Conservation (phyloP, 2,329 filamentous ascomycete species). For the Rugonectria rugulosa region DNA sequence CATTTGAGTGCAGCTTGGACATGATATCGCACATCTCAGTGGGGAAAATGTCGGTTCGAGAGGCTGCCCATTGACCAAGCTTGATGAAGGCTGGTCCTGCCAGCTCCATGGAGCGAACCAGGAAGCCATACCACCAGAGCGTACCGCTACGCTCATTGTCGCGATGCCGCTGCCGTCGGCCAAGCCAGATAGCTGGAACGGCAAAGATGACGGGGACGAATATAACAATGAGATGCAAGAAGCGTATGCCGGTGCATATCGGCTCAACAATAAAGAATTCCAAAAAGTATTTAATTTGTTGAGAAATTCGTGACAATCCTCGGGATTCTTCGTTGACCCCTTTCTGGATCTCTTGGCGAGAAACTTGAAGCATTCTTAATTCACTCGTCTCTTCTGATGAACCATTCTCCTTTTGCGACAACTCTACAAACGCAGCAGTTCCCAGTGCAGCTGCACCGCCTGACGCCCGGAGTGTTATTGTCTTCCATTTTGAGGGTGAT, state of each 20-base stretch:
- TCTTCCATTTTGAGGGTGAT: slow-evolving; percentile 34
- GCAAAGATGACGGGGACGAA: slow-evolving; percentile 89
- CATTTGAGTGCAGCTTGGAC: slow-evolving; percentile 94
- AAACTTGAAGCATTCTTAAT: slow-evolving; percentile 85
- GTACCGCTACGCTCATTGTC: slow-evolving; percentile 83
- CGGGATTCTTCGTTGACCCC: slow-evolving; percentile 68
- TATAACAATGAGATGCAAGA: slow-evolving; percentile 84
- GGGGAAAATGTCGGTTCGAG: slow-evolving; percentile 94
- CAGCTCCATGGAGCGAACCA: slow-evolving; percentile 89
- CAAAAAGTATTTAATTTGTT: slow-evolving; percentile 69
- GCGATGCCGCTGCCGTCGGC: slow-evolving; percentile 65
- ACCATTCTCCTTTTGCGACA: slow-evolving; percentile 63
- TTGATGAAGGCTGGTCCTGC: slow-evolving; percentile 98
- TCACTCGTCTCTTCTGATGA: slow-evolving; percentile 72
- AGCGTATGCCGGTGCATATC: slow-evolving; percentile 84
- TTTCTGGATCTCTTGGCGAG: slow-evolving; percentile 78
- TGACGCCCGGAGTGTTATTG: slow-evolving; percentile 48
- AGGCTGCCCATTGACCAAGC: slow-evolving; percentile 98
- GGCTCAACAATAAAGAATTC: slow-evolving; percentile 85
- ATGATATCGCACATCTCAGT: slow-evolving; percentile 90
- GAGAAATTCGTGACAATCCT: slow-evolving; percentile 64
- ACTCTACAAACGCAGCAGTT: slow-evolving; percentile 63
- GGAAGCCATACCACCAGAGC: slow-evolving; percentile 91
- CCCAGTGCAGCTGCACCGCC: slow-evolving; percentile 55
- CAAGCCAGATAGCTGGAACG: slow-evolving; percentile 84